phyloP scores from a whole-genome alignment of 2,329 filamentous ascomycete species.

The Aaosphaeria arxii region DNA sequence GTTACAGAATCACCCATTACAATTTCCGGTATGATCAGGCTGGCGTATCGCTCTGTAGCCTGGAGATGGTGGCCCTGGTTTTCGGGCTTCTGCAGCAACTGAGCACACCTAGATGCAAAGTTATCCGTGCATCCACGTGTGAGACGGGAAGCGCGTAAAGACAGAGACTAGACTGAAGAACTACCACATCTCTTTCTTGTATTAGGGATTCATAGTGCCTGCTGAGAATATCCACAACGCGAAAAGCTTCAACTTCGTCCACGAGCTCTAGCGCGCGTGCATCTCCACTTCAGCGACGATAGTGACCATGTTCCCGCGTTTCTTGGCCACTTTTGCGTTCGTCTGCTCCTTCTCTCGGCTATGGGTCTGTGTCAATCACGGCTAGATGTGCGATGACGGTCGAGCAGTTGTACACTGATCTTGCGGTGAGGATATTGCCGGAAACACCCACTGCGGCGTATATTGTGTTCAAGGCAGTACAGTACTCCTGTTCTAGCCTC shows the following conservation, averaged over 20 bases:
- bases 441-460: not conserved
- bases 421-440: not conserved
- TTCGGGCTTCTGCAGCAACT: too few relatives aligned
- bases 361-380: slow-evolving; percentile 1
- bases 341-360: slow-evolving; percentile 1
- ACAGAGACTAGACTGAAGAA: not conserved
- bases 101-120: too few relatives aligned
- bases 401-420: not conserved
- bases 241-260: slow-evolving; percentile 5
- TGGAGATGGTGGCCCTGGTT: too few relatives aligned
- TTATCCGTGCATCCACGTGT: too few relatives aligned
- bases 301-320: slow-evolving; percentile 3
- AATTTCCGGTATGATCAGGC: too few relatives aligned
- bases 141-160: too few relatives aligned
- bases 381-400: not conserved
- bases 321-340: slow-evolving; percentile 3
- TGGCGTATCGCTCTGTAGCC: too few relatives aligned
- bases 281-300: slow-evolving; percentile 4
- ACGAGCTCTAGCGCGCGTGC: slow-evolving; percentile 4
- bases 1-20: too few relatives aligned
- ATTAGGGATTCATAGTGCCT: not conserved
- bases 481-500: not conserved
- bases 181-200: not conserved
- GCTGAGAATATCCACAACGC: slow-evolving; percentile 2
- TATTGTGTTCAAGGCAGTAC: not conserved